Conservation (phyloP, 306 rosid species). For the Oemleria cerasiformis region DNA sequence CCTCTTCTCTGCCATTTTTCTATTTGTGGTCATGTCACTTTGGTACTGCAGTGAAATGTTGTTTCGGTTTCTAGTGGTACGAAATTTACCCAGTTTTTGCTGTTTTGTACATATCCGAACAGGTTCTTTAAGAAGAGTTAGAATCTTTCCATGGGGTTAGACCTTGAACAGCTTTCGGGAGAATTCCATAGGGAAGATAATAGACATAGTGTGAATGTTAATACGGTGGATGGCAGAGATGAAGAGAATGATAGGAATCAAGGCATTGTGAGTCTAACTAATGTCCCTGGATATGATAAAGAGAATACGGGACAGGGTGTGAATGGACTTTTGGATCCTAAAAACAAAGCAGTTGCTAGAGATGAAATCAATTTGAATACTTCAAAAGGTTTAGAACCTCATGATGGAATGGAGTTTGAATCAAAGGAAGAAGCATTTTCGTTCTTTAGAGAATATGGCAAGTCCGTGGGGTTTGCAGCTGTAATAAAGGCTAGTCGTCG, state of each 20-base stretch:
- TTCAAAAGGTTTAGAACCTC: constrained; percentile 28
- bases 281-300: constrained; percentile 16
- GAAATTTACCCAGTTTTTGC: not conserved
- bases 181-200: constrained; percentile 18
- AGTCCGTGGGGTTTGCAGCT: constrained; percentile 41
- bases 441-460: constrained; percentile 47
- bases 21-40: not conserved
- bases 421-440: constrained; percentile 47
- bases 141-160: constrained; percentile 29
- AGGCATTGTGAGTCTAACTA: not conserved
- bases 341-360: constrained; percentile 19
- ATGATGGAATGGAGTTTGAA: constrained; percentile 44
- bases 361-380: constrained; percentile 30
- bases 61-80: not conserved
- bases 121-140: not conserved
- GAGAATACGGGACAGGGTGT: constrained; percentile 21
- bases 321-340: constrained; percentile 1
- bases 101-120: constrained; percentile 3
- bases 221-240: constrained; percentile 14
- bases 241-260: constrained; percentile 7
- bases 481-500: constrained; percentile 46
- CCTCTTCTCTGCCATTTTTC: too few relatives aligned
- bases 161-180: constrained; percentile 36
- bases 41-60: not conserved
- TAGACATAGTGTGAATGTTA: constrained; percentile 17